phyloP scores from a whole-genome alignment of 352 stramenopile genomes.

The Pythium plurisporium region DNA sequence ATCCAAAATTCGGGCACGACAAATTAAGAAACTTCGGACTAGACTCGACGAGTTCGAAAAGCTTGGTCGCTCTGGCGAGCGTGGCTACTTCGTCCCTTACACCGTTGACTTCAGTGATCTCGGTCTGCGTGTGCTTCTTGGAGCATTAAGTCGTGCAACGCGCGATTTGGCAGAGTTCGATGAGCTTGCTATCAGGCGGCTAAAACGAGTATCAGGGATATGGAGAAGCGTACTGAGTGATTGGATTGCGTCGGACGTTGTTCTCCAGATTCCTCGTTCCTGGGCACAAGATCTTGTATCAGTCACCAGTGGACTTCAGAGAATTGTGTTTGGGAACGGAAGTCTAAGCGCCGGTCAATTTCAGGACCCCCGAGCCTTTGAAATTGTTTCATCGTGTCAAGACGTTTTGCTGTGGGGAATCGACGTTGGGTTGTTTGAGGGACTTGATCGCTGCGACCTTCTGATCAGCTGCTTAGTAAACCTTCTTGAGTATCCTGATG shows the following conservation, averaged over 20 bases:
- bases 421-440: constrained; percentile 11
- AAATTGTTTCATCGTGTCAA: constrained; percentile 1
- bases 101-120: constrained; percentile 50
- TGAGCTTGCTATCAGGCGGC: not conserved
- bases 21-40: constrained; percentile 61
- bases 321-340: constrained; percentile 2
- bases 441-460: constrained; percentile 9
- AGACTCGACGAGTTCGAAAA: constrained; percentile 28
- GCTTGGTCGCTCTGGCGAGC: not conserved
- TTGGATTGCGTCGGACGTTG: constrained; percentile 14
- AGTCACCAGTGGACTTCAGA: not conserved
- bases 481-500: not conserved
- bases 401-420: constrained; percentile 22
- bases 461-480: constrained; percentile 1
- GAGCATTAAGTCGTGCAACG: constrained; percentile 4
- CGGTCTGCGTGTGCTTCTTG: constrained; percentile 25
- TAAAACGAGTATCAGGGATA: not conserved
- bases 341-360: not conserved
- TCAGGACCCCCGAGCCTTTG: not conserved
- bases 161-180: not conserved
- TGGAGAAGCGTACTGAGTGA: constrained; percentile 16
- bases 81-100: constrained; percentile 60
- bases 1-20: constrained; percentile 39
- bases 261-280: not conserved
- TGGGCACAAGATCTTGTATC: constrained; percentile 2